Evolutionary conservation across 1,284 basidiomycete species (phyloP), one percentile per base, ranked within the genome.

Genomic region (Trichosporon sp.): DNA sequence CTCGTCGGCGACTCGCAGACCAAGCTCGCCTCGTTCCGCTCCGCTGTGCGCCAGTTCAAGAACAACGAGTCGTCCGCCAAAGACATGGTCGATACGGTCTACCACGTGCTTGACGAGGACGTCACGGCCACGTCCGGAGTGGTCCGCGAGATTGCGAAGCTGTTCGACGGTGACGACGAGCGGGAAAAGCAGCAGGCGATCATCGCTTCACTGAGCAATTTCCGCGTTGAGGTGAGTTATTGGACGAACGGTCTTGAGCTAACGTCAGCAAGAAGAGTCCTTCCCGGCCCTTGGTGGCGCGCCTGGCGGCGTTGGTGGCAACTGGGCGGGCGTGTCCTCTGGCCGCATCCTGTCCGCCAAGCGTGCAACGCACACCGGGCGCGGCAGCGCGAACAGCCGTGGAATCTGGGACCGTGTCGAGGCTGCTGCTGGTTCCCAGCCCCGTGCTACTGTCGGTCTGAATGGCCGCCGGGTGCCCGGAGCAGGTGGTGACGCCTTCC

Each of bases 351-450:
- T 96, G 70, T 93, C 91, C 76, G 91, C 91, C 51, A 96, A 96
- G 80, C 89, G 91, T 68, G 88, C 89, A 0, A 91, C 91, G 0
- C 85, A 88, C 0, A 86, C 89, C 0, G 75, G 79, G 6, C 68
- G 73, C 40, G 88, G 88, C 4, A 82, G 86, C 14, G 86, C 87
- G 70, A 87, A 89, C 3, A 89, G 89, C 1, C 85, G 88, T 65
- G 88, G 90, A 72, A 88, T 97, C 0, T 94, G 89, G 90, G 93
- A 93, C 76, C 90, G 93, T 31, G 94, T 97, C 51, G 94, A 93
- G 21, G 89, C 89, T 69, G 94, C 93, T 0, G 94, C 93, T 0
- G 86, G 87, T 2, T 88, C 89, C 0, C 86, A 87, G 4, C 74
- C 84, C 80, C 65, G 87, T 81, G 70, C 89, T 81, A 65, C 88